These are phyloP conservation scores for Psilocybe azurescens DNA, from an alignment of 768 basidiomycete genomes.

Conservation along the genomic window DNA sequence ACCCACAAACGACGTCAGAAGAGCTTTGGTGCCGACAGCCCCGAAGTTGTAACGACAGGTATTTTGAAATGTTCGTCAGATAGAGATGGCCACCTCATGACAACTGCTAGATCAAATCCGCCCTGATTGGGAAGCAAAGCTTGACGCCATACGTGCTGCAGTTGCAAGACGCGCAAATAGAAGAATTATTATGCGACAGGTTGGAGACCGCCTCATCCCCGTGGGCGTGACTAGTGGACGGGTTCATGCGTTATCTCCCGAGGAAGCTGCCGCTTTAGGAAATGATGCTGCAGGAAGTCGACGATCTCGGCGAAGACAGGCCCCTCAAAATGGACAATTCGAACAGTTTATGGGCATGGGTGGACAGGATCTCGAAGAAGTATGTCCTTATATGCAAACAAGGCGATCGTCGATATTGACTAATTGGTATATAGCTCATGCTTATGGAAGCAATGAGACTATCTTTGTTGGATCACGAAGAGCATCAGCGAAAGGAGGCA, in stretches of 20 bases:
- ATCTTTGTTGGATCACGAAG: conserved; percentile 93
- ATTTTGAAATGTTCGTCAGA: conserved; percentile 27
- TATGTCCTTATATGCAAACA: conserved; percentile 37
- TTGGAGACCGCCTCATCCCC: conserved; percentile 96
- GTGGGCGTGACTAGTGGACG: conserved; percentile 94
- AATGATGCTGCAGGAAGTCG: conserved; percentile 52
- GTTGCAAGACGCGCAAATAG: conserved; percentile 95
- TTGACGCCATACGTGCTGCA: conserved; percentile 93
- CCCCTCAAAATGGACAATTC: conserved; percentile 58
- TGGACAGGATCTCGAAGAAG: conserved; percentile 94
- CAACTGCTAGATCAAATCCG: conserved; percentile 83
- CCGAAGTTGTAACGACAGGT: conserved; percentile 94
- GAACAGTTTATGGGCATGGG: conserved; percentile 76
- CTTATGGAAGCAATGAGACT: conserved; percentile 99
- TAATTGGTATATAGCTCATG: conserved; percentile 73
- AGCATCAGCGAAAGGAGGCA: conserved; percentile 80
- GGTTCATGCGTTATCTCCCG: conserved; percentile 67
- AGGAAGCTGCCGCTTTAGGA: conserved; percentile 58
- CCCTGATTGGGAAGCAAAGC: conserved; percentile 97
- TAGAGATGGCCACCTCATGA: conserved; percentile 6
- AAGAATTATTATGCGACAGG: conserved; percentile 97
- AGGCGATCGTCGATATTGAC: conserved; percentile 6
- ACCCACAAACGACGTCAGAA: conserved; percentile 81
- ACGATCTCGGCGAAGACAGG: conserved; percentile 63
- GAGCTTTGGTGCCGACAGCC: conserved; percentile 84